Percentiles rank a stretch among this genome's conserved stretches.
phyloP scores from a whole-genome alignment of 805 yeast genomes.

The Kodamaea laetipori region DNA sequence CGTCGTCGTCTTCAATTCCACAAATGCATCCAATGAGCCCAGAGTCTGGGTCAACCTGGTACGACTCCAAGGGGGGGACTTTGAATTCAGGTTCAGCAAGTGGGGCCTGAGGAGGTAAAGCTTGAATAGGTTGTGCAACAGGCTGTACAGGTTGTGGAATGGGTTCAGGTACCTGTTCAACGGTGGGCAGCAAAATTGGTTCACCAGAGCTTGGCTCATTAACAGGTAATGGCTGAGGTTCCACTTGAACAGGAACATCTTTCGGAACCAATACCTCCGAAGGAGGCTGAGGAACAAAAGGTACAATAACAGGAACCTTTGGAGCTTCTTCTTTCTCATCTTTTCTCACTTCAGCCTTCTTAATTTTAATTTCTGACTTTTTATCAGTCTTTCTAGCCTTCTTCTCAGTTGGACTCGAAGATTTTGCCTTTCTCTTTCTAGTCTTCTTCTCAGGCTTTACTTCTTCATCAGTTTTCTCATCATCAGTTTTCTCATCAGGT shows the following conservation, averaged over 20 bases:
- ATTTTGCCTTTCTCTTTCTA: slow-evolving; percentile 3
- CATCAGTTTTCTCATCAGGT: slow-evolving; percentile 30
- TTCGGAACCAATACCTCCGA: too few species aligned
- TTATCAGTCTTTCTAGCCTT: neutral
- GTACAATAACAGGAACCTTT: too few species aligned
- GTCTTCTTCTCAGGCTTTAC: slow-evolving; percentile 2
- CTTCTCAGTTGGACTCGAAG: neutral
- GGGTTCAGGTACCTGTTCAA: neutral
- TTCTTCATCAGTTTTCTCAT: slow-evolving; percentile 20
- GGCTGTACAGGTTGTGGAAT: neutral
- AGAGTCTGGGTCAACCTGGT: slow-evolving; percentile 75
- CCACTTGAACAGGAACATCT: too few species aligned
- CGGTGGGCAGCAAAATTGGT: too few species aligned
- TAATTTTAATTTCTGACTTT: neutral
- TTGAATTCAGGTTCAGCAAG: neutral
- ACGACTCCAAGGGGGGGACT: slow-evolving; percentile 44
- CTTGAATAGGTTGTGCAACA: neutral
- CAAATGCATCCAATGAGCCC: slow-evolving; percentile 91
- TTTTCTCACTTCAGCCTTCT: neutral
- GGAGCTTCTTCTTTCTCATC: slow-evolving; percentile 1
- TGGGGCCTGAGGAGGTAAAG: neutral
- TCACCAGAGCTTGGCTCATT: too few species aligned
- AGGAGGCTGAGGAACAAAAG: too few species aligned
- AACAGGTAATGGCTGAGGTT: too few species aligned
- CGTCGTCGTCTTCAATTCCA: slow-evolving; percentile 84